These are phyloP conservation scores for Gracilaria caudata DNA, from an alignment of 23 red algal genomes.

Conservation along the genomic window DNA sequence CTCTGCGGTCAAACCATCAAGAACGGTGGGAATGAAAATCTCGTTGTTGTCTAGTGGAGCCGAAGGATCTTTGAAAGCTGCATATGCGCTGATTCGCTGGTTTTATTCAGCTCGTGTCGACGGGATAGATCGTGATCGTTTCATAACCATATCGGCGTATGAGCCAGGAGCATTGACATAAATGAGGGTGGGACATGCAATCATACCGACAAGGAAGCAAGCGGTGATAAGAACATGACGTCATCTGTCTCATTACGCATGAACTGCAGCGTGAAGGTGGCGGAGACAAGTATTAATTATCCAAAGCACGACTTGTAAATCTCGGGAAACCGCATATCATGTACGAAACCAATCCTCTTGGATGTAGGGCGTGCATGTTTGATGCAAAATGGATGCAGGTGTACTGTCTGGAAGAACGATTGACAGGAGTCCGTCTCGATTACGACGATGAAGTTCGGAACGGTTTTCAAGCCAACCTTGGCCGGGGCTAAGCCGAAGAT, in stretches of 20 bases:
- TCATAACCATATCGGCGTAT: background rate
- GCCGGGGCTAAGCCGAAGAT: conserved; percentile 51
- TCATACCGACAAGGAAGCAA: conserved; percentile 48
- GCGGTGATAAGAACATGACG: conserved; percentile 38
- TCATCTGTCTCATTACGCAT: conserved; percentile 32
- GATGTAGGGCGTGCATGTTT: background rate
- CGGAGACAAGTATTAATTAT: background rate
- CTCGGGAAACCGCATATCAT: conserved; percentile 51
- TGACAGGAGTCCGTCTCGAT: conserved; percentile 34
- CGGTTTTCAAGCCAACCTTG: conserved; percentile 59
- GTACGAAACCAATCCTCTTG: background rate
- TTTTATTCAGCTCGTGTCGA: conserved; percentile 55
- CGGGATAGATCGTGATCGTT: conserved; percentile 45
- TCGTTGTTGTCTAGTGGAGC: background rate
- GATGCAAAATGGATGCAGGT: conserved; percentile 49
- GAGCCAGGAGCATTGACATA: conserved; percentile 27
- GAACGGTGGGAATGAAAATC: background rate
- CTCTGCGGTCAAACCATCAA: too few species aligned
- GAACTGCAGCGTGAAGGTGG: background rate
- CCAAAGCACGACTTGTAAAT: conserved; percentile 23
- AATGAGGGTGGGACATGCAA: conserved; percentile 49
- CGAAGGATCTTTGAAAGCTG: background rate
- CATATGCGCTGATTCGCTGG: conserved; percentile 41
- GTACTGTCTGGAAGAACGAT: conserved; percentile 49
- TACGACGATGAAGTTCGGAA: conserved; percentile 19